These are phyloP conservation scores for Pinus tabuliformis DNA, from an alignment of 75 land plant genomes.

Conservation along the genomic window DNA sequence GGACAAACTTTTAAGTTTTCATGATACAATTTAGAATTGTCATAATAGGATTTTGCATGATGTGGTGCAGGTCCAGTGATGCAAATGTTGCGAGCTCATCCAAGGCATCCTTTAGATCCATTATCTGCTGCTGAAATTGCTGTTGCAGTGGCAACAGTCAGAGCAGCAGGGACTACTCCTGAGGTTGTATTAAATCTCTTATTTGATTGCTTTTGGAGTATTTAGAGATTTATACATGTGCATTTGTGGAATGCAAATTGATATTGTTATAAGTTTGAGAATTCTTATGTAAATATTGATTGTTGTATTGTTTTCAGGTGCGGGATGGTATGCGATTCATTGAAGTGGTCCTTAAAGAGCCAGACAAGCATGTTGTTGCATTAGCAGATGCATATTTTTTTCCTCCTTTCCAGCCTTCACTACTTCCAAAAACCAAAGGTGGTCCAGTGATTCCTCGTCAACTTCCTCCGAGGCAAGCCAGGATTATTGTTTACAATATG, in stretches of 20 bases:
- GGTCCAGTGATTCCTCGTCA: slow-evolving; percentile 81
- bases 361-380: slow-evolving; percentile 83
- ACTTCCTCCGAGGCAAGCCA: slow-evolving; percentile 89
- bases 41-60: neutral
- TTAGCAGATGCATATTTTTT: slow-evolving; percentile 97
- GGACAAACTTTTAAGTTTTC: neutral
- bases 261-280: neutral
- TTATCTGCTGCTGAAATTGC: slow-evolving; percentile 86
- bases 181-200: slow-evolving; percentile 51
- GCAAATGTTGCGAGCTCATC: slow-evolving; percentile 55
- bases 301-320: slow-evolving; percentile 42
- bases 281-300: neutral
- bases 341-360: slow-evolving; percentile 86
- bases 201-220: neutral
- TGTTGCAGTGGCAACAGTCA: slow-evolving; percentile 90
- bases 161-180: slow-evolving; percentile 96
- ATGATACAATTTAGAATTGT: neutral
- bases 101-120: slow-evolving; percentile 93
- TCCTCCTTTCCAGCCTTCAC: slow-evolving; percentile 96
- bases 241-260: neutral
- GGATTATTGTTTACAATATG: slow-evolving; percentile 85
- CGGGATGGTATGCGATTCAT: slow-evolving; percentile 97
- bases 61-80: slow-evolving; percentile 33
- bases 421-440: slow-evolving; percentile 75
- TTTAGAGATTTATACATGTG: neutral